Conservation (phyloP, 2,329 filamentous ascomycete genomes). For the Aschersonia sp. region DNA sequence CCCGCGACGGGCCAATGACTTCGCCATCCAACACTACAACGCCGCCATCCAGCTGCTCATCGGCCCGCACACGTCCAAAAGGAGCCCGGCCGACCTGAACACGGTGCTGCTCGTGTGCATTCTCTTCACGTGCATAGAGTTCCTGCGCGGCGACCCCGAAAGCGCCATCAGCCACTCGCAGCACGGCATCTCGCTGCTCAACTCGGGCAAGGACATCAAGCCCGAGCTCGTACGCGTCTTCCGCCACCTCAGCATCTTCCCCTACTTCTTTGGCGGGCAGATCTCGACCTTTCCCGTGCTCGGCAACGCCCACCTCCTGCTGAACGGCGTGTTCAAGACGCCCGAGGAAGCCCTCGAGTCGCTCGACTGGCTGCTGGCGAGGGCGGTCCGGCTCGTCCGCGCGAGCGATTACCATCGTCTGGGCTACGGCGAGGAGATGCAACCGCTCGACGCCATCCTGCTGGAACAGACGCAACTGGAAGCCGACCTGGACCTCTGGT, state of each 20-base stretch:
- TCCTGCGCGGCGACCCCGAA: slow-evolving; percentile 20
- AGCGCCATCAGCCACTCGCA: slow-evolving; percentile 21
- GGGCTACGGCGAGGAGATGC: slow-evolving; percentile 6
- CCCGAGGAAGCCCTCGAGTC: slow-evolving; percentile 15
- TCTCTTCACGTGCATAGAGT: slow-evolving; percentile 28
- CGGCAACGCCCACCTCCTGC: neutral
- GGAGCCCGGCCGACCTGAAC: slow-evolving; percentile 11
- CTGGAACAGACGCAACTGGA: slow-evolving; percentile 10
- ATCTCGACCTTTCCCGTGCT: slow-evolving; percentile 4
- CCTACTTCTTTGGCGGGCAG: slow-evolving; percentile 19
- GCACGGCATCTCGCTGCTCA: slow-evolving; percentile 23
- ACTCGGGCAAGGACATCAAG: slow-evolving; percentile 7
- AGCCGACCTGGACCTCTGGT: slow-evolving; percentile 15
- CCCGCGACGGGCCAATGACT: slow-evolving; percentile 9
- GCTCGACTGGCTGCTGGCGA: slow-evolving; percentile 13
- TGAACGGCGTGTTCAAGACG: slow-evolving; percentile 1
- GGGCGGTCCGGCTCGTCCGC: slow-evolving; percentile 16
- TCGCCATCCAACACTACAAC: slow-evolving; percentile 26
- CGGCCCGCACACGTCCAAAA: slow-evolving; percentile 3
- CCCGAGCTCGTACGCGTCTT: slow-evolving; percentile 21
- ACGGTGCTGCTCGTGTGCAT: slow-evolving; percentile 24
- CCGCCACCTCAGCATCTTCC: slow-evolving; percentile 22
- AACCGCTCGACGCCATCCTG: slow-evolving; percentile 7
- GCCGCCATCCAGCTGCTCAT: slow-evolving; percentile 20
- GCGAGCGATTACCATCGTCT: slow-evolving; percentile 13